phyloP scores from a whole-genome alignment of 768 basidiomycete genomes.

The Megacollybia marginata region DNA sequence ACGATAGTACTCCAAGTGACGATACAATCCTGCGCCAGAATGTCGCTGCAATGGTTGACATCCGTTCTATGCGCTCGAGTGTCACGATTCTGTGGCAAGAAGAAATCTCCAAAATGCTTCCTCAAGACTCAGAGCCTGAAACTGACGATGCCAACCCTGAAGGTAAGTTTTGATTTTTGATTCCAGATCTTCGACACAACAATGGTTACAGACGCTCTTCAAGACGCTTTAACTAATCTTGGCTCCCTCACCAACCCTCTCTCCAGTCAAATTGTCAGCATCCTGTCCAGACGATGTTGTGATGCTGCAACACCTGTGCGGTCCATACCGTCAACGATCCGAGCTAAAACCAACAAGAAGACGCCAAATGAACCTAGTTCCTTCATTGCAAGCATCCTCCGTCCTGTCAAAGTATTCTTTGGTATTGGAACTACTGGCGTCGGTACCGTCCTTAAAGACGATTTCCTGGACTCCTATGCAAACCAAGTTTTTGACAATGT shows the following conservation, averaged over 20 bases:
- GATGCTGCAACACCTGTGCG: slow-evolving; percentile 81
- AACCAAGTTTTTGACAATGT: slow-evolving; percentile 68
- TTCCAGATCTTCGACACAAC: not conserved
- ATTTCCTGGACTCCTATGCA: slow-evolving; percentile 41
- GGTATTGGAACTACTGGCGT: slow-evolving; percentile 47
- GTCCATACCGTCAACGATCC: slow-evolving; percentile 85
- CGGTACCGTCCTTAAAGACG: slow-evolving; percentile 50
- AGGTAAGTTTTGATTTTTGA: slow-evolving; percentile 32
- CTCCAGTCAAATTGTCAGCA: slow-evolving; percentile 55
- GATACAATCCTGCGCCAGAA: slow-evolving; percentile 61
- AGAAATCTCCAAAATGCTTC: slow-evolving; percentile 57
- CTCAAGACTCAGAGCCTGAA: slow-evolving; percentile 28
- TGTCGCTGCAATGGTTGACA: slow-evolving; percentile 62
- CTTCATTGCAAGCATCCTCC: slow-evolving; percentile 76
- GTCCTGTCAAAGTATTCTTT: slow-evolving; percentile 74
- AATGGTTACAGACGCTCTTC: slow-evolving; percentile 42
- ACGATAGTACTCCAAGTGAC: slow-evolving; percentile 53
- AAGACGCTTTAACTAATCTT: slow-evolving; percentile 41
- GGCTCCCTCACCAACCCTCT: slow-evolving; percentile 48
- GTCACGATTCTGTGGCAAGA: slow-evolving; percentile 58
- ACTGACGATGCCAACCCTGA: slow-evolving; percentile 30
- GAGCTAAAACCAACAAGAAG: slow-evolving; percentile 73
- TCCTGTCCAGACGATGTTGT: slow-evolving; percentile 75
- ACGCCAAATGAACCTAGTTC: slow-evolving; percentile 76
- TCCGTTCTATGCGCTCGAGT: slow-evolving; percentile 47